These are phyloP conservation scores for Huiozyma naganishii DNA, from an alignment of 805 yeast species.

Conservation along the genomic window DNA sequence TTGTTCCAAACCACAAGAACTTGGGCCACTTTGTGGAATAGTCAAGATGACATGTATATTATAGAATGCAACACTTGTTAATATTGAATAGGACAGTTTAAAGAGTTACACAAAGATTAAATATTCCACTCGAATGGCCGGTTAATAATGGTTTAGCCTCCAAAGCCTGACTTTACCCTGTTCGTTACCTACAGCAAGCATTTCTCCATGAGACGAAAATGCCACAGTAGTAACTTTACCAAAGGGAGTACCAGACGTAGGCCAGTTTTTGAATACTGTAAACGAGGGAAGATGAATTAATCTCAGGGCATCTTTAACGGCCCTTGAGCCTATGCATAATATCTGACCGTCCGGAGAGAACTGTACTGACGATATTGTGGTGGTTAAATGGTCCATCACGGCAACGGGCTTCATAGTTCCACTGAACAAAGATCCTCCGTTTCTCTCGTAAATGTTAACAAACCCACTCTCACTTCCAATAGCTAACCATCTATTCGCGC, in stretches of 20 bases:
- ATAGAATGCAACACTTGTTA: too few relatives aligned
- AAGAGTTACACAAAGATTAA: too few relatives aligned
- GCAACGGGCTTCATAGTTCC: conserved; percentile 39
- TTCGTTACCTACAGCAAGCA: conserved; percentile 84
- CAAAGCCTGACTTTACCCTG: conserved; percentile 84
- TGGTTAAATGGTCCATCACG: conserved; percentile 67
- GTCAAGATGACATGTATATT: too few relatives aligned
- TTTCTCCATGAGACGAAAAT: conserved; percentile 72
- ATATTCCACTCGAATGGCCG: too few relatives aligned
- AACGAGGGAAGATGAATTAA: conserved; percentile 82
- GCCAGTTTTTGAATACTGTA: conserved; percentile 89
- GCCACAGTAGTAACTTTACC: conserved; percentile 81
- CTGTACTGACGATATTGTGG: conserved; percentile 60
- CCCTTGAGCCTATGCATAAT: conserved; percentile 74
- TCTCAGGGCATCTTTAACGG: conserved; percentile 74
- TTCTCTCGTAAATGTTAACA: conserved; percentile 72
- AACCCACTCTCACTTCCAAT: conserved; percentile 83
- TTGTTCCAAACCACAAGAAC: not conserved
- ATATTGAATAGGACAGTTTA: too few relatives aligned
- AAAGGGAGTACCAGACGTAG: conserved; percentile 90
- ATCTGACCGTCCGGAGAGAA: conserved; percentile 87
- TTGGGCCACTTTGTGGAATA: too few relatives aligned
- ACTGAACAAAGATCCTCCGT: conserved; percentile 9
- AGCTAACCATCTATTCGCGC: conserved; percentile 65
- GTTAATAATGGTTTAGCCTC: conserved; percentile 70